A percentile compares a stretch with the other conserved stretches of the same genome.
These are phyloP conservation scores for Mortierella sp. DNA, from an alignment of 371 early-diverging fungal species.

Conservation along the genomic window DNA sequence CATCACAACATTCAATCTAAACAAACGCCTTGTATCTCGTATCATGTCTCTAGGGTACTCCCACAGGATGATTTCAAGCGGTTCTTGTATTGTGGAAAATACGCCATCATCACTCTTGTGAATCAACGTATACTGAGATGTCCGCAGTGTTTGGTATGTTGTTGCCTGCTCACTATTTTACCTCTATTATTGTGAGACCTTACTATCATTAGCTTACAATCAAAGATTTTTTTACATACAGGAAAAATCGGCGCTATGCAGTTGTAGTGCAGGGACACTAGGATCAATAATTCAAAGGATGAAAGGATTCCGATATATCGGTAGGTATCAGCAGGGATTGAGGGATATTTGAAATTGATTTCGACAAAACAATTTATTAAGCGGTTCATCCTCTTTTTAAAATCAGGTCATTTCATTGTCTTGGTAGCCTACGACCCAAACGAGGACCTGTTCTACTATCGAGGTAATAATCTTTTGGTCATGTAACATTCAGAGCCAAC, in stretches of 20 bases:
- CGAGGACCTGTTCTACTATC: conserved; percentile 75
- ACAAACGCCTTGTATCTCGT: neutral
- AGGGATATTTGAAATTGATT: neutral
- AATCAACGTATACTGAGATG: conserved; percentile 76
- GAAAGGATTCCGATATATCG: conserved; percentile 64
- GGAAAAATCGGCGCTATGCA: conserved; percentile 60
- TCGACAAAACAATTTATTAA: neutral
- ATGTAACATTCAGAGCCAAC: neutral
- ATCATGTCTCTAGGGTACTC: conserved; percentile 61
- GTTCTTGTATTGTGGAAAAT: conserved; percentile 79
- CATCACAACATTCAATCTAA: neutral
- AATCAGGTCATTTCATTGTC: conserved; percentile 79
- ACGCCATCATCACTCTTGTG: conserved; percentile 81
- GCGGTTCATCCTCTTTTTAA: neutral
- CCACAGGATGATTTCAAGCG: conserved; percentile 84
- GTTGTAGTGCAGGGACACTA: conserved; percentile 59
- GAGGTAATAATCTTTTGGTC: conserved; percentile 52
- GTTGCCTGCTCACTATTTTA: neutral
- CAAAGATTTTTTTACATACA: conserved; percentile 9
- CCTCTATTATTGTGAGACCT: neutral
- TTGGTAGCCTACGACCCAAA: conserved; percentile 79
- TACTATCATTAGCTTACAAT: neutral
- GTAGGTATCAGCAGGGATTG: conserved; percentile 25
- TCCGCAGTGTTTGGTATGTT: conserved; percentile 65
- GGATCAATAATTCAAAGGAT: conserved; percentile 61